These are phyloP conservation scores for Penicillium manginii DNA, from an alignment of 495 filamentous ascomycete species.

Conservation along the genomic window DNA sequence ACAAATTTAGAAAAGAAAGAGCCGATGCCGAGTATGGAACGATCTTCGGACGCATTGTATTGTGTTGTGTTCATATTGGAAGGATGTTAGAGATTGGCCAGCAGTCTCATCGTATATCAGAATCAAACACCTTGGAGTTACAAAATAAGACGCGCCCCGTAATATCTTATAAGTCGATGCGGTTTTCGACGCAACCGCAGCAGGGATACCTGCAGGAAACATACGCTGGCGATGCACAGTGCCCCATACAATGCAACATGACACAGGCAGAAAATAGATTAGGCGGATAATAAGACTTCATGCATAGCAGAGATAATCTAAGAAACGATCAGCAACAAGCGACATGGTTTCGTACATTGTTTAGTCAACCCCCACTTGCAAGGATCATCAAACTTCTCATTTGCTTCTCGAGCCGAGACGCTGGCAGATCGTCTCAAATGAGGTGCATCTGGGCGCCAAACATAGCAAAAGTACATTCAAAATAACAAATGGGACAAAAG, in stretches of 20 bases:
- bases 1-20: neutral
- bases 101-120: neutral
- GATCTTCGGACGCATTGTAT: slow-evolving; percentile 14
- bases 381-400: neutral
- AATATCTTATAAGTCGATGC: neutral
- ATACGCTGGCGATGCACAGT: neutral
- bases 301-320: neutral
- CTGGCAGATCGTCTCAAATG: slow-evolving; percentile 4
- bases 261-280: neutral
- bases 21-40: neutral
- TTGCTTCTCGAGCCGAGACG: neutral
- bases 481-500: too few species aligned
- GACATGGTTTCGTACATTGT: neutral
- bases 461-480: too few species aligned
- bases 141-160: neutral
- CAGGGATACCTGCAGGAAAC: neutral
- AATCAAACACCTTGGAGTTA: neutral
- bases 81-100: neutral
- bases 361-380: neutral
- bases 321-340: neutral
- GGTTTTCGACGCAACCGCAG: neutral
- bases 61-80: slow-evolving; percentile 11
- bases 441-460: neutral
- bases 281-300: neutral
- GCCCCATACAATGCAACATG: neutral